Base-by-base conservation (phyloP, 2,329 filamentous ascomycete species). In the Epichloe gansuensis region DNA sequence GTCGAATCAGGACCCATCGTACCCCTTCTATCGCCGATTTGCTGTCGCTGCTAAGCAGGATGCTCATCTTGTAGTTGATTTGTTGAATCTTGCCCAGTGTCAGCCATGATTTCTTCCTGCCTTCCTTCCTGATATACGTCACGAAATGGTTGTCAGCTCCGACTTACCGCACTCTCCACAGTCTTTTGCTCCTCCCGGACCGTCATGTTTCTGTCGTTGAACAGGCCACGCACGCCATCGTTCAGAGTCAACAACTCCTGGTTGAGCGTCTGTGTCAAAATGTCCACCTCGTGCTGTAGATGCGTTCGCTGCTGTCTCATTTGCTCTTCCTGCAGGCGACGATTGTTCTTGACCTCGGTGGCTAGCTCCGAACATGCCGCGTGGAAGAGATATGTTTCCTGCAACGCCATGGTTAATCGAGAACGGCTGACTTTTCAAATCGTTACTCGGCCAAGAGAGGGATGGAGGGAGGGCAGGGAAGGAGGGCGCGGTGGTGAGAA, bases 31-130 rank as follows among this genome's bases (percentile, higher is more conserved):
- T 91, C 61, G 96, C 88, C 4, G 87, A 91, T 66, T 91, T 91
- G 47, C 86, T 83, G 67, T 97, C 93, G 56, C 88, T 93, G 66
- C 89, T 94, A 44, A 98, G 77, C 42, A 81, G 78, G 35, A 95
- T 89, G 23, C 88, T 94, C 67, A 98, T 97, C 67, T 95, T 93
- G 71, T 97, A 95, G 69, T 91, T 95, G 60, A 97, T 78, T 72
- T 95, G 86, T 75, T 96, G 91, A 57, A 95, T 91, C 77, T 88
- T 88, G 62, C 4, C 8, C 4, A 8, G 4, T 8, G 9, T 35
- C 25, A 25, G 9, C 11, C 3, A 7, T 44, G 37, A 3, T 39
- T 15, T 2, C n/a, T 7, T n/a, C 37, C n/a, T 37, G 7, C 7
- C 12, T 39, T 6, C 15, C 37, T n/a, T 5, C 6, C 2, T 15